phyloP scores from a whole-genome alignment of 2,329 filamentous ascomycete species.

The Xylaria sp. region DNA sequence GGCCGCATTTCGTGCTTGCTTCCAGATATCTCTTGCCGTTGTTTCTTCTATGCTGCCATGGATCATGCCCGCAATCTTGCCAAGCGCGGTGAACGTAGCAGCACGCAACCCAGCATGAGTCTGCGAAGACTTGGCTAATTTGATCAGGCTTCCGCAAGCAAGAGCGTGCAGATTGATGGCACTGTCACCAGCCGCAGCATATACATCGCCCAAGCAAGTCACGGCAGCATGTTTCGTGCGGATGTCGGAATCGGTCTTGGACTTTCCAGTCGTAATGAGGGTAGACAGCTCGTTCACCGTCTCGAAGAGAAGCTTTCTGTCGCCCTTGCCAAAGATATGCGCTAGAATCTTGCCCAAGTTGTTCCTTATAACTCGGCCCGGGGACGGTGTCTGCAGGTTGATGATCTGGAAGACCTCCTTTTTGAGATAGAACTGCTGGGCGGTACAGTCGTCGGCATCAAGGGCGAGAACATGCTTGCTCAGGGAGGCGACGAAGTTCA shows the following conservation, averaged over 20 bases:
- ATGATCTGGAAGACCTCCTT: conserved; percentile 95
- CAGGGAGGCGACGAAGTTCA: conserved; percentile 87
- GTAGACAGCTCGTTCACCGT: conserved; percentile 87
- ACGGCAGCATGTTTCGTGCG: conserved; percentile 88
- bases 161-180: conserved; percentile 84
- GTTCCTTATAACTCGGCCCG: conserved; percentile 88
- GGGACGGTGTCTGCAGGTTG: conserved; percentile 80
- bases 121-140: conserved; percentile 80
- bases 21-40: conserved; percentile 91
- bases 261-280: conserved; percentile 78
- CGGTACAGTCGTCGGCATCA: conserved; percentile 80
- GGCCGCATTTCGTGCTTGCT: conserved; percentile 81
- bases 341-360: conserved; percentile 87
- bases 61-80: conserved; percentile 80
- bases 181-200: conserved; percentile 92
- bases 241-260: conserved; percentile 77
- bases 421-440: conserved; percentile 91
- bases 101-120: conserved; percentile 85
- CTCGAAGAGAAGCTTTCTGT: conserved; percentile 92
- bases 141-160: conserved; percentile 76
- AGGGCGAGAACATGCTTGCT: conserved; percentile 81
- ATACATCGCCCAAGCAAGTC: conserved; percentile 87
- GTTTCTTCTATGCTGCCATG: conserved; percentile 82
- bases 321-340: conserved; percentile 83
- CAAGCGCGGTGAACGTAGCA: conserved; percentile 77